phyloP scores from a whole-genome alignment of 345 rosid species.

The Eucalyptus sideroxylon region DNA sequence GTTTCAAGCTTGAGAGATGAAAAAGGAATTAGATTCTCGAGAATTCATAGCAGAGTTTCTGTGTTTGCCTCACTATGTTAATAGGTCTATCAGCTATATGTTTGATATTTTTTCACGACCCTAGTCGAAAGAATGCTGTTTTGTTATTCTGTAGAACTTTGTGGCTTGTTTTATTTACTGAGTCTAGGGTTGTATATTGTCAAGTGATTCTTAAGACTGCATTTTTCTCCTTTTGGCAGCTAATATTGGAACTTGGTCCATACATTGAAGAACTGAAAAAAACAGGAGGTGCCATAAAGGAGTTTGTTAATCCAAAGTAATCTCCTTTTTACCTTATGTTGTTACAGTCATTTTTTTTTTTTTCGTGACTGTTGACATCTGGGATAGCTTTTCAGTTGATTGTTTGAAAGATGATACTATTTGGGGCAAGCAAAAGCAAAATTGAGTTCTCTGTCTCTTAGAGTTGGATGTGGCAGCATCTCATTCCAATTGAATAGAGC shows the following conservation, averaged over 20 bases:
- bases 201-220: neutral
- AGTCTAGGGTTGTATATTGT: neutral
- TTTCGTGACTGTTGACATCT: neutral
- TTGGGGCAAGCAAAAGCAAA: neutral
- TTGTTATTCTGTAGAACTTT: neutral
- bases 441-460: neutral
- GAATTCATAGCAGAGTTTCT: neutral
- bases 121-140: neutral
- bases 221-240: constrained; percentile 21
- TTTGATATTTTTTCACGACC: neutral
- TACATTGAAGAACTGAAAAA: constrained; percentile 80
- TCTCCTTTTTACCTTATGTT: neutral
- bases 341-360: neutral
- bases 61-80: neutral
- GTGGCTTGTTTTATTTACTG: neutral
- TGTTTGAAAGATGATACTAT: neutral
- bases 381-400: neutral
- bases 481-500: neutral
- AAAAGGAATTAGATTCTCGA: neutral
- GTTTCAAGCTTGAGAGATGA: neutral
- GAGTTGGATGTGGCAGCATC: neutral
- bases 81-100: neutral
- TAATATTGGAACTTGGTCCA: constrained; percentile 76
- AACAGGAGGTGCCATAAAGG: constrained; percentile 92
- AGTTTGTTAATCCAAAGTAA: constrained; percentile 98